Evolutionary conservation across 371 early-diverging fungal genomes (phyloP).

Genomic region (Mucor indicus): DNA sequence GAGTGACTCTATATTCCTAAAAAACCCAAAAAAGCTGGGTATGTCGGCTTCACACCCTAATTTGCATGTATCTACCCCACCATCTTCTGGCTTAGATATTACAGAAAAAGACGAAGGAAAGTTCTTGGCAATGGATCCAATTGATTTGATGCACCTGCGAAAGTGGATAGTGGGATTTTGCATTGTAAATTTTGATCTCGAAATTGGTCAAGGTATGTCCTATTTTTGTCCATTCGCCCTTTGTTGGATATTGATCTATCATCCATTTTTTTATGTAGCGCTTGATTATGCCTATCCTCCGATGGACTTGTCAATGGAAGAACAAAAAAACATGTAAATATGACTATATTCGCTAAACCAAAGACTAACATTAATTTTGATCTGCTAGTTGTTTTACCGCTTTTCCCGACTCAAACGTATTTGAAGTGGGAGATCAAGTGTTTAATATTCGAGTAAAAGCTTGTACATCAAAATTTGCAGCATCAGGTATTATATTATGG

Average conservation of each 20-base stretch:
- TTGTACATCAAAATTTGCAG: constrained; percentile 54
- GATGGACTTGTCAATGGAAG: constrained; percentile 66
- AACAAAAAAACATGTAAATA: constrained; percentile 84
- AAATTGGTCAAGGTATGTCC: constrained; percentile 78
- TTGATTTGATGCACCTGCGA: constrained; percentile 55
- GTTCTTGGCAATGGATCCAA: constrained; percentile 31
- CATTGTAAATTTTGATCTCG: constrained; percentile 93
- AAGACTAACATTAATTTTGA: background rate
- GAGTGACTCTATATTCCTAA: constrained; percentile 25
- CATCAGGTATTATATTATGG: constrained; percentile 41
- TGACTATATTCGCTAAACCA: too few species aligned
- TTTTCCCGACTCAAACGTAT: constrained; percentile 94
- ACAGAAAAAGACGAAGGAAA: constrained; percentile 26
- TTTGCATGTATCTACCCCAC: background rate
- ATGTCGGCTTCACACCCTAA: constrained; percentile 30
- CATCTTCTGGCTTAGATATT: constrained; percentile 26
- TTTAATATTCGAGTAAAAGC: constrained; percentile 87
- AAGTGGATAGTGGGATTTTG: constrained; percentile 88
- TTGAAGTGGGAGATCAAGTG: constrained; percentile 88
- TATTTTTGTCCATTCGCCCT: background rate
- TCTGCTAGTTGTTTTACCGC: constrained; percentile 81
- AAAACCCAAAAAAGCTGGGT: constrained; percentile 1
- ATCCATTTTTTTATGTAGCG: constrained; percentile 39
- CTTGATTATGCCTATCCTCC: constrained; percentile 86
- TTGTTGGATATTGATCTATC: background rate